Conservation (phyloP, 1,139 yeast genomes). For the Blastobotrys persicus region DNA sequence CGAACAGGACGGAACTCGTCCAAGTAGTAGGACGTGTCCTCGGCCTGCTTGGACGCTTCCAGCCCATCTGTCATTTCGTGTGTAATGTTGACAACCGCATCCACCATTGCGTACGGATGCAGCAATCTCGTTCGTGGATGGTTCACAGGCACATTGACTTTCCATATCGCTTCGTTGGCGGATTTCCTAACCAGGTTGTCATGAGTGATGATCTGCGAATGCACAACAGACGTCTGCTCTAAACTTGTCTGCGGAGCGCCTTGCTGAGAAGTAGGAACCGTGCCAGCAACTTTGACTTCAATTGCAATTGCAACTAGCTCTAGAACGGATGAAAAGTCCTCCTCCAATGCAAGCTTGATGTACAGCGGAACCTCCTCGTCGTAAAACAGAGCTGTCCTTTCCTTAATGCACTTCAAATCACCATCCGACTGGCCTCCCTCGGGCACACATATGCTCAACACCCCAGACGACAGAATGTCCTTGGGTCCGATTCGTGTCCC, state of each 20-base stretch:
- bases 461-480: background rate
- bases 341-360: conserved; percentile 18
- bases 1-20: conserved; percentile 26
- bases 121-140: conserved; percentile 32
- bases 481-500: background rate
- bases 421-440: conserved; percentile 7
- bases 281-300: conserved; percentile 21
- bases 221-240: conserved; percentile 19
- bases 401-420: background rate
- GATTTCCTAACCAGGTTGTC: conserved; percentile 16
- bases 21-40: conserved; percentile 14
- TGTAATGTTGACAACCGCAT: conserved; percentile 21
- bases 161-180: conserved; percentile 27
- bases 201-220: conserved; percentile 19
- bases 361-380: conserved; percentile 26
- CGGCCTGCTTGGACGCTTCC: conserved; percentile 1
- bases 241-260: background rate
- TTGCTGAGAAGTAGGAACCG: conserved; percentile 8
- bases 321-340: conserved; percentile 10
- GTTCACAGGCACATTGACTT: conserved; percentile 25
- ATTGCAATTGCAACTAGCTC: conserved; percentile 20
- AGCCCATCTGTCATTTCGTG: conserved; percentile 3
- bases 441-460: conserved; percentile 10
- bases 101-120: conserved; percentile 26
- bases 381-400: conserved; percentile 21